Base-by-base conservation (phyloP, 208 protist genomes). In the Trypanosoma brucei region DNA sequence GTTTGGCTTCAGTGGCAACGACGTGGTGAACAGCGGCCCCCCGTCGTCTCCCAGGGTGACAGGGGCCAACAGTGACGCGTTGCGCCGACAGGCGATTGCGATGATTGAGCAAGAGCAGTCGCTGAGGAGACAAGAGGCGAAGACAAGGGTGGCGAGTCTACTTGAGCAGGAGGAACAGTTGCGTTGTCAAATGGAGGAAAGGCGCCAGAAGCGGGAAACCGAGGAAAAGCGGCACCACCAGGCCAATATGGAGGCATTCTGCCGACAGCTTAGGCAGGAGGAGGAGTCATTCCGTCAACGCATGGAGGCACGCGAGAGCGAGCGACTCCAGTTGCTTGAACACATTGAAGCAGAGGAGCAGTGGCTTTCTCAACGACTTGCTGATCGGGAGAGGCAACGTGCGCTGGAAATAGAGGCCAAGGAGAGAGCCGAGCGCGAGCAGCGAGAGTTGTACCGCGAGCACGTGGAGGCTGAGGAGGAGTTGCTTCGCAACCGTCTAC, bases 81-180 rank as follows among this genome's bases (percentile, higher is more conserved):
- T 91, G 56, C 76, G 88, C 1, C 77, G 51, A 11, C 80, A 86
- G 57, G 84, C 84, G 7, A 94, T 91, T 55, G 63, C 60, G 30
- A 84, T 94, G 80, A 79, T 91, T 7, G 82, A 86, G 66, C 70
- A 71, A 6, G 79, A 94, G 60, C 76, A 94, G 65, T 66, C 64
- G 11, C 60, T 65, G 48, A 68, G 84, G 52, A 72, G 71, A 68
- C n/a, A 42, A 45, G 55, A 65, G 2, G 64, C 76, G 55, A 62
- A 78, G 49, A 53, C 64, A 40, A 45, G 51, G 34, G 62, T 79
- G 38, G 57, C 72, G 3, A 37, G 39, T 11, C 62, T 83, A 34
- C 69, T 73, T 9, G 42, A 42, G 34, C 67, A 70, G 33, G 62
- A 75, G 46, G 59, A 62, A n/a, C 52, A 68, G 40, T 35, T 69